Evolutionary conservation across 148 eudicot genomes (phyloP), one percentile per base, ranked within the genome.

Genomic region (Fagopyrum homotropicum): DNA sequence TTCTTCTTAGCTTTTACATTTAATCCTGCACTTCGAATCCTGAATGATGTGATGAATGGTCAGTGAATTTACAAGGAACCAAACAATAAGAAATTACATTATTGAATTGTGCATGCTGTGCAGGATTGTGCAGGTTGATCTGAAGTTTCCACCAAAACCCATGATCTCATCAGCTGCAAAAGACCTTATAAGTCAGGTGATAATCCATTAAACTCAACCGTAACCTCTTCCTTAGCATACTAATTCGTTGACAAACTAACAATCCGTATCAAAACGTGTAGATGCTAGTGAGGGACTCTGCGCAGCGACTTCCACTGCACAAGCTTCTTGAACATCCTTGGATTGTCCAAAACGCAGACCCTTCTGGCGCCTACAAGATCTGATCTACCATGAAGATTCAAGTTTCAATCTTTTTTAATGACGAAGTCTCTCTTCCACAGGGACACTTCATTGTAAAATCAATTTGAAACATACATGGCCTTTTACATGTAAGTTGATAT

Each of bases 201-300:
- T 57, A 60, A 29, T 55, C 61, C 44, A 47, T 14, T 72, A 8
- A 26, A 49, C 52, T 26, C 35, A 17, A 15, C 16, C 15, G 48
- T 6, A 4, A 35, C 40, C 40, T 17, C 10, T 1, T 72, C 6
- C 16, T 72, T 54, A 1, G 2, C 35, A 19, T 57, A 57, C 5
- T 19, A 46, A 16, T 16, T 10, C 4, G 9, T 72, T 17, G 51
- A 47, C n/a, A 72, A 17, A n/a, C 40, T 6, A 12, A 9, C 75
- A 72, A 10, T 72, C 7, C 17, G 15, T 70, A 7, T 14, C 45
- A 44, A 69, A 16, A 10, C 16, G 55, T 49, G 54, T 84, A 95
- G 97, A 95, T 95, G 98, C 98, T 94, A 59, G 96, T 94, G 56
- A 94, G 84, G 82, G 97, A 90, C 79, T 90, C 97, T 14, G 83